Conservation (phyloP, 805 yeast genomes). For the Starmerella asiatica region DNA sequence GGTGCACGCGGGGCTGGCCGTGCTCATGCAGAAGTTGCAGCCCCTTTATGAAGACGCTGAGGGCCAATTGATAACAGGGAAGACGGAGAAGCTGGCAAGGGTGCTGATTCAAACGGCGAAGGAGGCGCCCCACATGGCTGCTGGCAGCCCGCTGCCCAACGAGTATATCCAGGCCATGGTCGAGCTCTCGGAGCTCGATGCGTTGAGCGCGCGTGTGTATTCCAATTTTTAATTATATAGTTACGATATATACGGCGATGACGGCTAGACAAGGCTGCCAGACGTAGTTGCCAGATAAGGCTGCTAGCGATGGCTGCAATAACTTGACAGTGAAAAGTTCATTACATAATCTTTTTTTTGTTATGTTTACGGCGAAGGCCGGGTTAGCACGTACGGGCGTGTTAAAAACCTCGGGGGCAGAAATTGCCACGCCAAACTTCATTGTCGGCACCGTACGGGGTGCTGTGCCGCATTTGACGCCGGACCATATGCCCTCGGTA, state of each 20-base stretch:
- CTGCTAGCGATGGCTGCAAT: too few relatives aligned
- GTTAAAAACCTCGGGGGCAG: conserved; percentile 14
- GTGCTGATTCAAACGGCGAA: conserved; percentile 55
- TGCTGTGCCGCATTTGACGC: conserved; percentile 32
- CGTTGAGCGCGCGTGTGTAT: conserved; percentile 79
- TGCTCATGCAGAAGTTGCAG: conserved; percentile 32
- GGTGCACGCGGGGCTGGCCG: conserved; percentile 34
- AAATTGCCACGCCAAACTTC: conserved; percentile 25
- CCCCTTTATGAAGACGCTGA: conserved; percentile 20
- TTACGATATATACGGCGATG: not conserved
- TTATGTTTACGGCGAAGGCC: conserved; percentile 18
- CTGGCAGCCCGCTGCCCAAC: conserved; percentile 31
- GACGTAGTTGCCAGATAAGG: too few relatives aligned
- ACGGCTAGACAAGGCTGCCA: not conserved
- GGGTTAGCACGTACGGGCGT: conserved; percentile 14
- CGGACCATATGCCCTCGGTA: conserved; percentile 26
- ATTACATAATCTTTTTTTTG: too few relatives aligned
- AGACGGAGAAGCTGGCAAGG: conserved; percentile 37
- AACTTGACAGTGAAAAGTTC: too few relatives aligned
- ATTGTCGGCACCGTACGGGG: conserved; percentile 31
- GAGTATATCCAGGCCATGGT: conserved; percentile 38
- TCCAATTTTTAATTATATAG: conserved; percentile 56
- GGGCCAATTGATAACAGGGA: too few relatives aligned
- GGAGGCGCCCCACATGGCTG: conserved; percentile 46
- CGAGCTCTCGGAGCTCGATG: conserved; percentile 54